These are phyloP conservation scores for Venturia nashicola DNA, from an alignment of 2,329 filamentous ascomycete species.

Conservation along the genomic window DNA sequence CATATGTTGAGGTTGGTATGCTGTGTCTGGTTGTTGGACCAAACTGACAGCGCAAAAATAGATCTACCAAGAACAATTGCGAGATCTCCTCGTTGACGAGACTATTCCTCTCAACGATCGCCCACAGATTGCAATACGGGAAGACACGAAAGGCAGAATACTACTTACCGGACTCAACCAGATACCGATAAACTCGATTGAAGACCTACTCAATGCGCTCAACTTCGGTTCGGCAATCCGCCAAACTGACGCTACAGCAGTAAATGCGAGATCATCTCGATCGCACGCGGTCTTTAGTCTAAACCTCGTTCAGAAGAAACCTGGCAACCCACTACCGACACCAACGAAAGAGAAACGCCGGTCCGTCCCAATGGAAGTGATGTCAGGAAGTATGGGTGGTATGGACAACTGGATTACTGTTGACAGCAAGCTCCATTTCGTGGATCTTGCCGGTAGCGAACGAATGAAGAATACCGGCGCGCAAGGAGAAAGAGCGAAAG, in stretches of 20 bases:
- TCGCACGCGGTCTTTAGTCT: slow-evolving; percentile 96
- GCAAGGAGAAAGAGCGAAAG: slow-evolving; percentile 83
- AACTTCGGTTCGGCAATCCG: slow-evolving; percentile 90
- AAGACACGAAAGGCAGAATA: slow-evolving; percentile 90
- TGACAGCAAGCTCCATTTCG: slow-evolving; percentile 97
- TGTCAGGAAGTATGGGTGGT: slow-evolving; percentile 37
- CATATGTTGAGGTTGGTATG: slow-evolving; percentile 59
- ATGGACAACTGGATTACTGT: slow-evolving; percentile 60
- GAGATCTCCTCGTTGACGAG: slow-evolving; percentile 79
- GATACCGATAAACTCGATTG: slow-evolving; percentile 77
- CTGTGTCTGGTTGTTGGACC: background rate
- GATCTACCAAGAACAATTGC: slow-evolving; percentile 95
- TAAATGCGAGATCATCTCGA: slow-evolving; percentile 94
- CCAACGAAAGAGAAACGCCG: slow-evolving; percentile 66
- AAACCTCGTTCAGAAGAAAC: slow-evolving; percentile 80
- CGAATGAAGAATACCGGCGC: slow-evolving; percentile 94
- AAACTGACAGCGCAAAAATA: slow-evolving; percentile 27
- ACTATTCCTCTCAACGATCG: slow-evolving; percentile 57
- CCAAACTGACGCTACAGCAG: slow-evolving; percentile 92
- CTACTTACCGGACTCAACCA: slow-evolving; percentile 82
- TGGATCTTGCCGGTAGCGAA: slow-evolving; percentile 94
- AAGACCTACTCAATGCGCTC: slow-evolving; percentile 78
- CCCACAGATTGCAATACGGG: slow-evolving; percentile 73
- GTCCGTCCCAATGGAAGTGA: slow-evolving; percentile 73
- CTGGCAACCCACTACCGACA: slow-evolving; percentile 30